Conservation (phyloP, 768 basidiomycete genomes). For the Naganishia friedmannii region DNA sequence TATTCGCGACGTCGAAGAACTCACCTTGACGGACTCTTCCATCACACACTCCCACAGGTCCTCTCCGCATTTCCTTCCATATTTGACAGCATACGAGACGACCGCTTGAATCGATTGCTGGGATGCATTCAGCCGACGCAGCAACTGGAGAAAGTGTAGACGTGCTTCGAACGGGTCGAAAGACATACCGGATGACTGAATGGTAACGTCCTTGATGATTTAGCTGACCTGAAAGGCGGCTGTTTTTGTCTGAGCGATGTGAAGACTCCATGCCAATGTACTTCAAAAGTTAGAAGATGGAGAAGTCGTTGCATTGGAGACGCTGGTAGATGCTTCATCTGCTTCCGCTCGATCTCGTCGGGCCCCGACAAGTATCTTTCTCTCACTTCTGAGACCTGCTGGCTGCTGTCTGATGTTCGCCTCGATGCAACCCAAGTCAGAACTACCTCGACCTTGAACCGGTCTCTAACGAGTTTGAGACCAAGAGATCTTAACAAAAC, state of each 20-base stretch:
- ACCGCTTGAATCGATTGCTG: slow-evolving; percentile 86
- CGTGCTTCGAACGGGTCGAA: slow-evolving; percentile 55
- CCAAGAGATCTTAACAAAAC: background rate
- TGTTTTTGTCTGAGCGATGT: background rate
- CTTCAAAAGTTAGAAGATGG: background rate
- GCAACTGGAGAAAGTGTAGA: slow-evolving; percentile 66
- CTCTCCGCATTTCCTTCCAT: slow-evolving; percentile 78
- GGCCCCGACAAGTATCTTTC: background rate
- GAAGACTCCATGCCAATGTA: background rate
- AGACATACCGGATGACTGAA: slow-evolving; percentile 35
- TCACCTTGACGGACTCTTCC: slow-evolving; percentile 84
- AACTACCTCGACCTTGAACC: background rate
- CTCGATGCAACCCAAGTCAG: background rate
- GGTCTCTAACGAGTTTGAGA: background rate
- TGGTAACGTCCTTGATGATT: background rate
- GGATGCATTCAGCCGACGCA: slow-evolving; percentile 70
- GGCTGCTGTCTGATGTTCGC: background rate
- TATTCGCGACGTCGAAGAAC: slow-evolving; percentile 23
- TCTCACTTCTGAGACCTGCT: slow-evolving; percentile 5
- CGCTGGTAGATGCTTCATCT: slow-evolving; percentile 4
- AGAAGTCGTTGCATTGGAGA: no score
- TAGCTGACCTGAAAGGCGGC: background rate
- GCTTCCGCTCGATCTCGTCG: background rate
- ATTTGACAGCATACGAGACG: slow-evolving; percentile 78
- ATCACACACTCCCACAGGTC: slow-evolving; percentile 91